A percentile compares a stretch with the other conserved stretches of the same genome.
phyloP scores from a whole-genome alignment of 768 basidiomycete genomes.

The Suillus clintonianus region DNA sequence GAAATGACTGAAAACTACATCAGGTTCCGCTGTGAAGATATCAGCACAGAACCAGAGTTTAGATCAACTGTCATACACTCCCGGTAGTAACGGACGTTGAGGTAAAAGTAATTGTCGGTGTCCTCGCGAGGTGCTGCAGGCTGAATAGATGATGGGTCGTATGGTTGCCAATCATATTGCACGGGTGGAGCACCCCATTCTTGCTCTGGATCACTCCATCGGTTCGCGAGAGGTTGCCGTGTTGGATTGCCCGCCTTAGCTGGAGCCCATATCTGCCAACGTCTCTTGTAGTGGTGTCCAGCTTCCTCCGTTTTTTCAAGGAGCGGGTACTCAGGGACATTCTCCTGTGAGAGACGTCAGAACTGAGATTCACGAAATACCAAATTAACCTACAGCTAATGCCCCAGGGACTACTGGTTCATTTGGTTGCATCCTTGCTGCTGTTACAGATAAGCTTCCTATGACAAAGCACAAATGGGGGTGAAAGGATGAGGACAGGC shows the following conservation, averaged over 20 bases:
- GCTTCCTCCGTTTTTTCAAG: slow-evolving; percentile 2
- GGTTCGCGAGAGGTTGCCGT: neutral
- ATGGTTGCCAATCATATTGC: slow-evolving; percentile 15
- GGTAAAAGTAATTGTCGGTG: slow-evolving; percentile 20
- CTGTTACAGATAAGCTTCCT: neutral
- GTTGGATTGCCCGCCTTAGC: neutral
- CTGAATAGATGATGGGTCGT: slow-evolving; percentile 14
- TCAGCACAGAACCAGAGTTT: neutral
- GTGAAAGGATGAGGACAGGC: neutral
- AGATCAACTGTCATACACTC: neutral
- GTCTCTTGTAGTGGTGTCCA: slow-evolving; percentile 7
- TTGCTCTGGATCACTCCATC: neutral
- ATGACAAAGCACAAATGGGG: neutral
- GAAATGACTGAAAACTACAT: slow-evolving; percentile 17
- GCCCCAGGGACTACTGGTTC: slow-evolving; percentile 1
- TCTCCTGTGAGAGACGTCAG: neutral
- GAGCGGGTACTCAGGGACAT: neutral
- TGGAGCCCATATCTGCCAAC: slow-evolving; percentile 6
- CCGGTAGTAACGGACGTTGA: slow-evolving; percentile 11
- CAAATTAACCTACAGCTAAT: neutral
- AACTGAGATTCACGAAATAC: neutral
- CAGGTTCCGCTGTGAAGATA: slow-evolving; percentile 11
- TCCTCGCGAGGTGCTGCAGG: slow-evolving; percentile 14
- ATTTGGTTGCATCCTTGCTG: neutral
- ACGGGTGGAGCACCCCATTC: neutral